phyloP scores from a whole-genome alignment of 352 stramenopile species.

The Pythium biforme region DNA sequence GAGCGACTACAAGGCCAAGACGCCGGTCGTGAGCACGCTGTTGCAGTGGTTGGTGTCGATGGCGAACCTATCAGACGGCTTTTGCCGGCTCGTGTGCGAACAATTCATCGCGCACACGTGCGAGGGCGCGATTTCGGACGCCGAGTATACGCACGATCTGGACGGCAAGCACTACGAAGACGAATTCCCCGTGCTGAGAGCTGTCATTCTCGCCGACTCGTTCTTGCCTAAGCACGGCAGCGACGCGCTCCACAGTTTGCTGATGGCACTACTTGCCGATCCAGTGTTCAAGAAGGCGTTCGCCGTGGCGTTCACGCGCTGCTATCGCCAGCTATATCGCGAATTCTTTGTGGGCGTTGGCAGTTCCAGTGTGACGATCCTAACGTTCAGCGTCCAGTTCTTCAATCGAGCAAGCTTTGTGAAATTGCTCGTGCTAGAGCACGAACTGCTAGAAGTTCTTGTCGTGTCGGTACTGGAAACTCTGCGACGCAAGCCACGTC shows the following conservation, averaged over 20 bases:
- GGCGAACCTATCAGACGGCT: slow-evolving; percentile 74
- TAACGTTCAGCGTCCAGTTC: slow-evolving; percentile 96
- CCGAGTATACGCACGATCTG: slow-evolving; percentile 32
- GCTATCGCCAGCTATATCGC: slow-evolving; percentile 87
- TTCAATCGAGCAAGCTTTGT: slow-evolving; percentile 98
- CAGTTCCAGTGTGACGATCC: slow-evolving; percentile 85
- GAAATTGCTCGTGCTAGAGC: slow-evolving; percentile 68
- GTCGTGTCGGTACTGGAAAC: slow-evolving; percentile 71
- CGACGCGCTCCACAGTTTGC: slow-evolving; percentile 89
- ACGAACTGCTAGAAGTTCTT: slow-evolving; percentile 73
- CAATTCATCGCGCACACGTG: slow-evolving; percentile 39
- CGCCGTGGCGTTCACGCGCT: slow-evolving; percentile 93
- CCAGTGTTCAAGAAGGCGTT: slow-evolving; percentile 96
- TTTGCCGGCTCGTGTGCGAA: slow-evolving; percentile 84
- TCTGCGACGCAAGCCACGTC: slow-evolving; percentile 45
- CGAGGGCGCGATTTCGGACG: slow-evolving; percentile 2
- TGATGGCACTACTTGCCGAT: slow-evolving; percentile 96
- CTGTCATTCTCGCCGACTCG: slow-evolving; percentile 83
- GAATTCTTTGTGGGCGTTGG: slow-evolving; percentile 75
- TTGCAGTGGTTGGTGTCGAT: slow-evolving; percentile 80
- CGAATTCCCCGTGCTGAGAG: slow-evolving; percentile 61
- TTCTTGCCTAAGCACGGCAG: slow-evolving; percentile 79
- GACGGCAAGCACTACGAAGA: slow-evolving; percentile 33
- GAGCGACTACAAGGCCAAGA: slow-evolving; percentile 70
- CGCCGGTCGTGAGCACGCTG: slow-evolving; percentile 64